Evolutionary conservation across 2,329 filamentous ascomycete genomes (phyloP).

Genomic region (Colletotrichum sp.): DNA sequence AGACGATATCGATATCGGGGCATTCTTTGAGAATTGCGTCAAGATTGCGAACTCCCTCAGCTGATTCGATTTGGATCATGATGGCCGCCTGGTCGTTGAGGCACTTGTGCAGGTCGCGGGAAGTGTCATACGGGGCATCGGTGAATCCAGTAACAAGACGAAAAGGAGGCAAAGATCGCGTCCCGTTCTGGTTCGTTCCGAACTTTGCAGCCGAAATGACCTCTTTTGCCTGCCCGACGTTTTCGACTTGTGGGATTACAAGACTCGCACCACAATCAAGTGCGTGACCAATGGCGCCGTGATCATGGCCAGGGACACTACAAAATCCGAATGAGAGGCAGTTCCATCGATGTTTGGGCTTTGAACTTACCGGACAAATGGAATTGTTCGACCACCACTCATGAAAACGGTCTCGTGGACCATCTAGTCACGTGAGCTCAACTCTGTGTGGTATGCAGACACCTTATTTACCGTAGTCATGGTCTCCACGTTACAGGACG

Average conservation of each 20-base stretch:
- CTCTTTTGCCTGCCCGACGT: slow-evolving; percentile 47
- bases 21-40: slow-evolving; percentile 50
- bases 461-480: slow-evolving; percentile 39
- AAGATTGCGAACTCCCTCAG: slow-evolving; percentile 47
- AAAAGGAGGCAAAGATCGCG: slow-evolving; percentile 49
- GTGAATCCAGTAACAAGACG: slow-evolving; percentile 40
- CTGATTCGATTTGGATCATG: slow-evolving; percentile 51
- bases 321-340: not conserved
- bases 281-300: slow-evolving; percentile 50
- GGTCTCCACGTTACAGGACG: slow-evolving; percentile 47
- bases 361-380: slow-evolving; percentile 38
- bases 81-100: slow-evolving; percentile 51
- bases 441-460: not conserved
- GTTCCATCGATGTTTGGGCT: not conserved
- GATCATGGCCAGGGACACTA: slow-evolving; percentile 48
- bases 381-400: slow-evolving; percentile 47
- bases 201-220: slow-evolving; percentile 47
- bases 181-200: slow-evolving; percentile 40
- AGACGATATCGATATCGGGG: slow-evolving; percentile 50
- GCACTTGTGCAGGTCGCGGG: slow-evolving; percentile 38
- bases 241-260: slow-evolving; percentile 51
- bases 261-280: slow-evolving; percentile 52
- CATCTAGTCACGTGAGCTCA: slow-evolving; percentile 28
- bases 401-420: slow-evolving; percentile 51
- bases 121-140: slow-evolving; percentile 35